Evolutionary conservation across 768 basidiomycete genomes (phyloP), one percentile per base, ranked within the genome.

Genomic region (Austroboletus eburneus): DNA sequence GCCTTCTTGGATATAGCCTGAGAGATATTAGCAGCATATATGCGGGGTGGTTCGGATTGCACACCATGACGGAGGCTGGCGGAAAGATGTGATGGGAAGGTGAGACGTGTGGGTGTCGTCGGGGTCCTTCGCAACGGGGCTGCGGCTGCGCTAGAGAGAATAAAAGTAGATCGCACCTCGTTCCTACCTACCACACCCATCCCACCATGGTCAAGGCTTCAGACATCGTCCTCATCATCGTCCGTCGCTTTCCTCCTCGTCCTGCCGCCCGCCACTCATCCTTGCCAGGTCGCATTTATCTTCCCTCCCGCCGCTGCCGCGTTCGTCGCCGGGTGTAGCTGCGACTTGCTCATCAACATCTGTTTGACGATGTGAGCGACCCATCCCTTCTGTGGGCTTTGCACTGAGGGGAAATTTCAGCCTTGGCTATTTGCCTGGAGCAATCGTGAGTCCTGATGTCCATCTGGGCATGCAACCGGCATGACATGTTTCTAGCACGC

Each of bases 1-100:
- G 90, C 89, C 71, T 91, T 92, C 76, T 90, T 92, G 39, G 90
- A 91, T 59, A 82, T 80, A 39, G 87, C 90, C 89, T 91, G 58
- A 45, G 4, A 1, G 14, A 45, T 9, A 2, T 64, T 6, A 57
- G 43, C 10, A 42, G 12, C 18, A 43, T 2, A 27, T 2, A 17
- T 10, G 14, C 7, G 35, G 32, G 27, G 27, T 17, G 23, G 35
- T 22, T 22, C 2, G 37, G 2, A 14, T 22, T 24, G 32, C 62
- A 43, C 33, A 62, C 62, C 62, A 63, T 63, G 49, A 46, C 41
- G 45, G 48, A 56, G 38, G 22, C 35, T 38, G 44, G 41, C 43
- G 43, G 30, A 39, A 41, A 27, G 33, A 21, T 46, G 30, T 37
- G 45, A 39, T 45, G 16, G 43, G n/a, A 17, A 34, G 17, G 14